Evolutionary conservation across 495 filamentous ascomycete genomes (phyloP), one percentile per base, ranked within the genome.

Genomic region (Xylaria flabelliformis): DNA sequence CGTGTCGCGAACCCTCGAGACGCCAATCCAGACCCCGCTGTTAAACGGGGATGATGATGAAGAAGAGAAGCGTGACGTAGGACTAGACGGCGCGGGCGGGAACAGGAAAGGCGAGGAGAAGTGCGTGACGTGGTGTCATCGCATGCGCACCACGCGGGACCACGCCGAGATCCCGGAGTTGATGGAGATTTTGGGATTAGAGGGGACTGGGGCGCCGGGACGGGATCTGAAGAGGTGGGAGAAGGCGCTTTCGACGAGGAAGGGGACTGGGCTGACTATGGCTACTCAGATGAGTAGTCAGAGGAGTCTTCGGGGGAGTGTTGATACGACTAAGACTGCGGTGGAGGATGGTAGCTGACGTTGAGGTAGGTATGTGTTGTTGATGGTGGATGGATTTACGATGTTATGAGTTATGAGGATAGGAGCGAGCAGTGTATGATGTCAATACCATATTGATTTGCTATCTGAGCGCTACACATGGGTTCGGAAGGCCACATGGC

Each of bases 111-210:
- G 76, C 7, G 82, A 86, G 74, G 86, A 88, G 53, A 91, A 90
- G 77, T 78, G 81, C 56, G 87, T 92, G 1, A 88, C 87, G 2
- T 97, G 94, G 94, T 94, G 91, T 75, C 92, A 94, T 80, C 86
- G 94, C 3, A 97, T 97, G 93, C 82, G 83, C 74, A 92, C 87
- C 66, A 94, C 92, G 34, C 79, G 94, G 51, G 93, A 94, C 75
- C 94, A 97, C 75, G 85, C 87, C 1, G 93, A 94, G 84, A 81
- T 96, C 0, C 77, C 84, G 1, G 87, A 90, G 68, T 69, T 95
- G 51, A 84, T 87, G 80, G 81, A 85, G 77, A 79, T 93, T 51
- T 78, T 94, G 39, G 91, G 90, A 3, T 69, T 92, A 32, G 85
- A 89, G 71, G 87, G 79, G 0, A 72, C 71, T n/a, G 83, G 79